Evolutionary conservation across 169 alveolate species (phyloP), one percentile per base, ranked within the genome.

Genomic region (Plasmodium vivax): DNA sequence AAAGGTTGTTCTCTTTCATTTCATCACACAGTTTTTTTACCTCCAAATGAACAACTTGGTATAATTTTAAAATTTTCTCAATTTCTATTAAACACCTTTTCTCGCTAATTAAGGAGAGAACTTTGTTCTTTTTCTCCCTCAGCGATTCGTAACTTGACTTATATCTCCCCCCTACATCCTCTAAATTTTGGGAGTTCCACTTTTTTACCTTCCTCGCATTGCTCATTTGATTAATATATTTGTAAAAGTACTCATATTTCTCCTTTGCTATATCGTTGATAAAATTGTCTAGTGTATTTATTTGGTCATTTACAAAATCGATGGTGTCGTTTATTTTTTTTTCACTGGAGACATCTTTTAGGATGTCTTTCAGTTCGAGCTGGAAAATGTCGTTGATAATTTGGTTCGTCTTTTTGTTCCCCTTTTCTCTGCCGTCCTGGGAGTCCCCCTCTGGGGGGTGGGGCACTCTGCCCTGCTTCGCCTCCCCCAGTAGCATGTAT

Each of bases 71-170:
- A 51, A 77, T 34, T 54, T 75, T 87, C 34, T 87, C 93, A 71
- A 87, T 87, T 54, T 87, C 93, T 10, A 87, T 87, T 87, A 87
- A 87, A 87, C 85, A 87, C 72, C 74, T 75, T 79, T 87, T 75
- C 72, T 87, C 71, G 38, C 36, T 58, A 56, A 87, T 87, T 87
- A 87, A 87, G 5, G 88, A 36, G 8, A 87, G 47, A 19, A 87
- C 30, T 5, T 87, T 32, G n/a, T 54, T 54, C 51, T 75, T 54
- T 54, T 75, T 77, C 45, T 38, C 74, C 75, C 54, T 87, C n/a
- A 87, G 68, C 2, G n/a, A 36, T 87, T 87, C 87, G 68, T 77
- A 75, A 54, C 71, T 87, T 51, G 47, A 6, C 38, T 75, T 74
- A 71, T 75, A 87, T 77, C 36, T 14, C 19, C 81, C 56, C 45